A percentile compares a stretch with the other conserved stretches of the same genome.
These are phyloP conservation scores for Salvia miltiorrhiza DNA, from an alignment of 257 asterid genomes.

Conservation along the genomic window DNA sequence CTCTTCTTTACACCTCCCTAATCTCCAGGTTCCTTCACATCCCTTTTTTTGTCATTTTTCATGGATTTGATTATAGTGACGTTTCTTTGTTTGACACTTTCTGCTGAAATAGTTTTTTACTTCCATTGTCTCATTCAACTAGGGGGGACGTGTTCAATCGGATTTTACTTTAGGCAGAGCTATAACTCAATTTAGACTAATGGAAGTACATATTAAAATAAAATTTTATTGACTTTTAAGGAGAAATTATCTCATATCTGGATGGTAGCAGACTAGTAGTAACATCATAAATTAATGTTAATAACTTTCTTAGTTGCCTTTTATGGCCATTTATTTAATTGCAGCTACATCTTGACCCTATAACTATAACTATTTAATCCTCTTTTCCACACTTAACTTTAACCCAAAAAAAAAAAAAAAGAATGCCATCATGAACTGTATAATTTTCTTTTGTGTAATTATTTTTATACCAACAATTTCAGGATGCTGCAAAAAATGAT, in stretches of 20 bases:
- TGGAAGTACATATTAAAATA: background rate
- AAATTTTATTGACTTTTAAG: constrained; percentile 23
- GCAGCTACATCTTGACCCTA: constrained; percentile 4
- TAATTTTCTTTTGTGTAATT: background rate
- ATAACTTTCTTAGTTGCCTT: background rate
- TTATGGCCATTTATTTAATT: background rate
- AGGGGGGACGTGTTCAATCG: constrained; percentile 17
- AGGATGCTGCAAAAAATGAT: constrained; percentile 22
- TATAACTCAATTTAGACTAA: constrained; percentile 2
- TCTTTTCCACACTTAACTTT: background rate
- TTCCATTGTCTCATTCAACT: background rate
- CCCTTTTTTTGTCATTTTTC: background rate
- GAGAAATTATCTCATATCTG: background rate
- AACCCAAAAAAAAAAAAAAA: background rate
- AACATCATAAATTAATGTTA: background rate
- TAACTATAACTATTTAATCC: background rate
- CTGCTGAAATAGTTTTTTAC: background rate
- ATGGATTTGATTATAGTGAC: background rate
- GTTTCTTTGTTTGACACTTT: too few relatives aligned
- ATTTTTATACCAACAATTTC: background rate
- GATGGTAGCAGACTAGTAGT: background rate
- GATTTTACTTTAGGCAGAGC: constrained; percentile 20
- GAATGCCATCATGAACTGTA: background rate
- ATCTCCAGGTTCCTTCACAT: constrained; percentile 33
- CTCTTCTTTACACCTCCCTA: constrained; percentile 30